Conservation (phyloP, 1,284 basidiomycete genomes). For the Sporisorium iseilematis-ciliati region DNA sequence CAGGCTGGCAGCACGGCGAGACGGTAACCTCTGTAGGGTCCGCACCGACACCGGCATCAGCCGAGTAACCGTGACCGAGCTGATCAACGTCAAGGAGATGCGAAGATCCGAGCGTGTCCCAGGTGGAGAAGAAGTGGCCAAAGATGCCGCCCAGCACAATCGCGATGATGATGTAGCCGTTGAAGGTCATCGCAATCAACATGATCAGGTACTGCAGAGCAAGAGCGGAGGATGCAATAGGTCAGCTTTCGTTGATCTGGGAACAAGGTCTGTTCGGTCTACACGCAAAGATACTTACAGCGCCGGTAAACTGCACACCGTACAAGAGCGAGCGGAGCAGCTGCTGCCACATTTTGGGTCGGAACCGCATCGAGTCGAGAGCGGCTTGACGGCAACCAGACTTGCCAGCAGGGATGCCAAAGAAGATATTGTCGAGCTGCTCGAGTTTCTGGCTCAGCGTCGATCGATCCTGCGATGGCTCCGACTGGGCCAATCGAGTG, state of each 20-base stretch:
- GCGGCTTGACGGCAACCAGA: constrained; percentile 34
- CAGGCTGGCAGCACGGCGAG: constrained; percentile 26
- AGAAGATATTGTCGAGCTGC: constrained; percentile 49
- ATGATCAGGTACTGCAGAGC: constrained; percentile 58
- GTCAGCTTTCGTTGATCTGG: constrained; percentile 1
- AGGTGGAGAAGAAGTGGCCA: constrained; percentile 62
- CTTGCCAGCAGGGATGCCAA: constrained; percentile 27
- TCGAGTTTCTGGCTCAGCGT: constrained; percentile 26
- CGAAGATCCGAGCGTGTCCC: constrained; percentile 56
- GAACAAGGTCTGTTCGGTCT: neutral
- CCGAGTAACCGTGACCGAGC: constrained; percentile 20
- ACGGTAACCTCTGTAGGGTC: neutral
- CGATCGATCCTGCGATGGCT: constrained; percentile 26
- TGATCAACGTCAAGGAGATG: constrained; percentile 37
- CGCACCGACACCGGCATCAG: constrained; percentile 10
- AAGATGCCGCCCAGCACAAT: constrained; percentile 62
- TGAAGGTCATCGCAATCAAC: constrained; percentile 66
- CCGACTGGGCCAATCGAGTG: constrained; percentile 18
- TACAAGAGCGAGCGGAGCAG: constrained; percentile 58
- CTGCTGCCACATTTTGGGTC: constrained; percentile 57
- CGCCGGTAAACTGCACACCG: constrained; percentile 59
- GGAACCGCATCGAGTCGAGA: constrained; percentile 43
- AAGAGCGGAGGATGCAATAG: neutral
- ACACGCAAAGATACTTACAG: constrained; percentile 35
- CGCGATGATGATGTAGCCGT: constrained; percentile 64